A percentile compares a stretch with the other conserved stretches of the same genome.
phyloP scores from a whole-genome alignment of 2,329 filamentous ascomycete genomes.

The Tolypocladium tundrense region DNA sequence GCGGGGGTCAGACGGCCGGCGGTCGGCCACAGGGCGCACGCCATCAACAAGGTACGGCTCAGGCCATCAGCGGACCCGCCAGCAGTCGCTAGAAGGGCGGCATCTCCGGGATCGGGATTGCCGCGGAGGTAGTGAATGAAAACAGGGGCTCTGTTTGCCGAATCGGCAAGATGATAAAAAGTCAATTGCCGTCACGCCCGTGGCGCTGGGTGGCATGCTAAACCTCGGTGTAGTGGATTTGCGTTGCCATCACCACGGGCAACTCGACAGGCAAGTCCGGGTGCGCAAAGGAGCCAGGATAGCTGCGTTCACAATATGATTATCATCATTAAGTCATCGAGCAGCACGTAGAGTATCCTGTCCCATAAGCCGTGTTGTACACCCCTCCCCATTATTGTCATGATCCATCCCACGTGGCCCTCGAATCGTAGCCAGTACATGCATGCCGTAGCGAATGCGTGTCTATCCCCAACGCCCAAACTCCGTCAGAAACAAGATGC shows the following conservation, averaged over 20 bases:
- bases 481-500: slow-evolving; percentile 10
- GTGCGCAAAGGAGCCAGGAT: not conserved
- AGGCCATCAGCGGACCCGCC: not conserved
- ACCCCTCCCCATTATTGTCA: not conserved
- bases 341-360: not conserved
- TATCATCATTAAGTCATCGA: not conserved
- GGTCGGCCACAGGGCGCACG: not conserved
- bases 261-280: not conserved
- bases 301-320: not conserved
- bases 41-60: too few species aligned
- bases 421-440: slow-evolving; percentile 7
- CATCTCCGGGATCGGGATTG: not conserved
- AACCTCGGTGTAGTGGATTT: not conserved
- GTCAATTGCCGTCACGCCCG: not conserved
- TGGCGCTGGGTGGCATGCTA: not conserved
- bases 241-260: not conserved
- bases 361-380: not conserved
- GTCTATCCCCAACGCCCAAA: slow-evolving; percentile 15
- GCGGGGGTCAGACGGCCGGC: not conserved
- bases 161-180: not conserved
- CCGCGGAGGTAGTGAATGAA: not conserved
- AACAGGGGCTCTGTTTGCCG: not conserved
- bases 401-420: not conserved
- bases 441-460: slow-evolving; percentile 11
- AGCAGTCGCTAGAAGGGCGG: not conserved